phyloP scores from a whole-genome alignment of 306 rosid species.

The Ceratonia siliqua region DNA sequence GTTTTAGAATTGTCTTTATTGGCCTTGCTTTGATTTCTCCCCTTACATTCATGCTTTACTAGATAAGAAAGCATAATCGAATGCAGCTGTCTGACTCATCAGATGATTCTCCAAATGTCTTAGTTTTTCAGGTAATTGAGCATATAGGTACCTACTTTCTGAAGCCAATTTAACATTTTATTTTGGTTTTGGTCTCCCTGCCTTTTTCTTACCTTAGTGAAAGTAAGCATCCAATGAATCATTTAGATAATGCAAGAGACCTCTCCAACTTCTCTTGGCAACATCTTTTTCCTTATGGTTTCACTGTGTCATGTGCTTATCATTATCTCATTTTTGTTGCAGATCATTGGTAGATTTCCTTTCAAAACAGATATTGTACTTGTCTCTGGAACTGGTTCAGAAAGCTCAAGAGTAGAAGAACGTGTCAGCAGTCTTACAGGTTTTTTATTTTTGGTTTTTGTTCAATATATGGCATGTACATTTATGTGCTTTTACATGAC shows the following conservation, averaged over 20 bases:
- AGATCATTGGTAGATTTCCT: conserved; percentile 83
- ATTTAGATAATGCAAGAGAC: neutral
- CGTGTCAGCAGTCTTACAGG: conserved; percentile 86
- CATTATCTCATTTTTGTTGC: conserved; percentile 32
- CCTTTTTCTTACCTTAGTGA: neutral
- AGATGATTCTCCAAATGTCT: conserved; percentile 68
- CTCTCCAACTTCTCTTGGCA: conserved; percentile 21
- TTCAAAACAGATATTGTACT: conserved; percentile 71
- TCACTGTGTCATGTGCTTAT: conserved; percentile 17
- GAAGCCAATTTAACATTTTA: conserved; percentile 13
- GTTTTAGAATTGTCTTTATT: conserved; percentile 4
- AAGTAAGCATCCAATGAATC: neutral
- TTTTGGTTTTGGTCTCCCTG: neutral
- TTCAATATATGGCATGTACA: conserved; percentile 24
- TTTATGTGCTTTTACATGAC: conserved; percentile 15
- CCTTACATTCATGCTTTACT: conserved; percentile 34
- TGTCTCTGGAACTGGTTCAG: conserved; percentile 67
- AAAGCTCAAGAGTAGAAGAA: conserved; percentile 57
- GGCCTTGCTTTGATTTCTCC: conserved; percentile 32
- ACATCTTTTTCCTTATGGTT: conserved; percentile 19
- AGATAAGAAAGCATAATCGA: conserved; percentile 63
- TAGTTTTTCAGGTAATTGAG: conserved; percentile 79
- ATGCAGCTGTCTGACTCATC: conserved; percentile 76
- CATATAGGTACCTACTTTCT: conserved; percentile 24
- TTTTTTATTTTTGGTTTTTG: conserved; percentile 30